A percentile compares a stretch with the other conserved stretches of the same genome.
These are phyloP conservation scores for Xanthoconium purpureum DNA, from an alignment of 768 basidiomycete genomes.

Conservation along the genomic window DNA sequence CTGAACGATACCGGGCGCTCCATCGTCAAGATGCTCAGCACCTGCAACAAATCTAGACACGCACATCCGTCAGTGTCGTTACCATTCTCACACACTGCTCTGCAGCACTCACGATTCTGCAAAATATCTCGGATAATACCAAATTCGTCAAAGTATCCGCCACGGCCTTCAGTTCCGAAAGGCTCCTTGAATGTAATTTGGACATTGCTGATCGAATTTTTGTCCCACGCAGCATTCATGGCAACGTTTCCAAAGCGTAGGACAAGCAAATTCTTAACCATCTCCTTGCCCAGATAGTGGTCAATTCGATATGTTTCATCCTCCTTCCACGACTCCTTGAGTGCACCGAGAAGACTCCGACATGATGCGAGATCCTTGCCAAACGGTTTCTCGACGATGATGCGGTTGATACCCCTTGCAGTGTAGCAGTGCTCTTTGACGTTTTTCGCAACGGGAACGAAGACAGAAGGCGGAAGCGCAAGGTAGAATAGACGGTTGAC, in stretches of 20 bases:
- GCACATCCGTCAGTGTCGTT: conserved; percentile 17
- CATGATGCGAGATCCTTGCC: conserved; percentile 91
- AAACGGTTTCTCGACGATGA: conserved; percentile 98
- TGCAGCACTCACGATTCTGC: conserved; percentile 83
- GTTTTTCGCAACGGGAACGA: conserved; percentile 82
- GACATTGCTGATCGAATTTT: conserved; percentile 92
- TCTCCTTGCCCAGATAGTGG: conserved; percentile 99
- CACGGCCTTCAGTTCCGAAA: conserved; percentile 98
- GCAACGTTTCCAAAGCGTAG: conserved; percentile 94
- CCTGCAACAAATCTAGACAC: conserved; percentile 82
- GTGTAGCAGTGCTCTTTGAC: conserved; percentile 80
- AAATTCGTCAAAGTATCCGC: conserved; percentile 99
- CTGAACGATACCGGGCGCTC: conserved; percentile 97
- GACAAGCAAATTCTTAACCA: conserved; percentile 98
- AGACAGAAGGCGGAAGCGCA: conserved; percentile 95
- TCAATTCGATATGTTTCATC: conserved; percentile 99
- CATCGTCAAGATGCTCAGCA: conserved; percentile 94
- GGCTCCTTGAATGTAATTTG: conserved; percentile 99
- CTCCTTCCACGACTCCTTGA: conserved; percentile 90
- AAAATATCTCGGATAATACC: conserved; percentile 97
- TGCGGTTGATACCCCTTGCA: conserved; percentile 72
- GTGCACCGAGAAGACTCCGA: conserved; percentile 66
- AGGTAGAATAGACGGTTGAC: conserved; percentile 93
- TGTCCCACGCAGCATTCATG: conserved; percentile 88
- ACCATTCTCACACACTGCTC: conserved; percentile 5